Evolutionary conservation across 371 early-diverging fungal genomes (phyloP).

Genomic region (Lichtheimia corymbifera): DNA sequence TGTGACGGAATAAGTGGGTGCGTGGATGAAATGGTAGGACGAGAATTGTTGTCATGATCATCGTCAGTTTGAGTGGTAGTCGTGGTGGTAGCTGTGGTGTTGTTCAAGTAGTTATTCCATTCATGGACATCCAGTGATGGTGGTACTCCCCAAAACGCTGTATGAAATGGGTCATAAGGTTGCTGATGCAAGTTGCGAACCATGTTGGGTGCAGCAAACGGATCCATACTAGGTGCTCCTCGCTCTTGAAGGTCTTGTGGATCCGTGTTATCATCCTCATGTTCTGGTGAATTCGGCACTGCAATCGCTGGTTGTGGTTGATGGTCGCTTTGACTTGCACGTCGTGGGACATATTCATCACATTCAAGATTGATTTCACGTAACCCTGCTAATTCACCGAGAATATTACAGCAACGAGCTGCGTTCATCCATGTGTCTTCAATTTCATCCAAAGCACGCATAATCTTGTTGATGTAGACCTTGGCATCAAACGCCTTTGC

Average conservation of each 20-base stretch:
- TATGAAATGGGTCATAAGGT: constrained; percentile 22
- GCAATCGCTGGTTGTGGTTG: background rate
- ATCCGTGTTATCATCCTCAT: constrained; percentile 3
- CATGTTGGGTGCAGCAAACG: constrained; percentile 34
- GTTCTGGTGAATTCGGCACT: constrained; percentile 3
- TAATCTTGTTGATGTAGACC: constrained; percentile 29
- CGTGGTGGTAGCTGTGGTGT: constrained; percentile 7
- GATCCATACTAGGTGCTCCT: constrained; percentile 24
- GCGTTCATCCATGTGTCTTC: constrained; percentile 28
- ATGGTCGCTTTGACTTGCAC: background rate
- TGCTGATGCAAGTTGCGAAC: constrained; percentile 18
- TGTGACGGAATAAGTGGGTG: constrained; percentile 13
- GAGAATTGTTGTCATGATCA: background rate
- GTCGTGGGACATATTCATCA: constrained; percentile 6
- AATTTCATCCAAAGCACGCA: constrained; percentile 28
- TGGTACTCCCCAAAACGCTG: constrained; percentile 33
- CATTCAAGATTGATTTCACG: constrained; percentile 27
- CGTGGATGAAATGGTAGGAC: background rate
- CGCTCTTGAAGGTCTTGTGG: background rate
- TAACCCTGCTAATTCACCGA: constrained; percentile 27
- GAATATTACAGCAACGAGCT: constrained; percentile 21
- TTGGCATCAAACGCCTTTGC: constrained; percentile 20
- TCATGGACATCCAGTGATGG: constrained; percentile 29
- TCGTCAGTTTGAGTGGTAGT: background rate
- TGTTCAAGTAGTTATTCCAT: constrained; percentile 25